These are phyloP conservation scores for Bromus sterilis DNA, from an alignment of 176 grass and related monocot species.

Conservation along the genomic window DNA sequence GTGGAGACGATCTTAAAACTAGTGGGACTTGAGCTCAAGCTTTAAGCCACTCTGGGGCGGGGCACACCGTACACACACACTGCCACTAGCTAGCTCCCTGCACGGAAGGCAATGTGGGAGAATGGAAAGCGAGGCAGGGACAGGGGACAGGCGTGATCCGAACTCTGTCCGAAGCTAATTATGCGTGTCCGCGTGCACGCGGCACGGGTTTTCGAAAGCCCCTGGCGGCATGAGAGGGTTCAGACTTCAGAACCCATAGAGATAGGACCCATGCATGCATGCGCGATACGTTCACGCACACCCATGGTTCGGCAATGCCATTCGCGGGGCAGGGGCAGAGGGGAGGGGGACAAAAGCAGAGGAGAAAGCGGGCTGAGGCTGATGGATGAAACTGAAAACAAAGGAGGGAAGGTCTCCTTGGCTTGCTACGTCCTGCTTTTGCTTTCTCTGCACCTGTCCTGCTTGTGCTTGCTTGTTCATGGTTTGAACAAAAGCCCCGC, in stretches of 20 bases:
- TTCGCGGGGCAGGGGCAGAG: background rate
- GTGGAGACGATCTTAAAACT: slow-evolving; percentile 21
- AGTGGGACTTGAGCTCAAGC: background rate
- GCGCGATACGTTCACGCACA: background rate
- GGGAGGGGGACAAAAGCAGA: background rate
- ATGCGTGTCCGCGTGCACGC: background rate
- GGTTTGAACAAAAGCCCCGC: slow-evolving; percentile 43
- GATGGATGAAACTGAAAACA: background rate
- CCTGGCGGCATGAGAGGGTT: slow-evolving; percentile 17
- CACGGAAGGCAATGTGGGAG: background rate
- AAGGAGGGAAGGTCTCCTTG: background rate
- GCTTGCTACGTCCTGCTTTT: background rate
- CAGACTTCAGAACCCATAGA: slow-evolving; percentile 17
- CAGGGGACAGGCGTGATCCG: slow-evolving; percentile 39
- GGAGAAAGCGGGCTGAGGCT: background rate
- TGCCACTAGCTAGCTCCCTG: background rate
- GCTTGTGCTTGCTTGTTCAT: background rate
- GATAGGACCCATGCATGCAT: too few species aligned
- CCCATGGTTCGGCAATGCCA: slow-evolving; percentile 7
- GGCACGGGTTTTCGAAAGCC: slow-evolving; percentile 35
- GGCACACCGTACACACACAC: background rate
- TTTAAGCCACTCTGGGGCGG: background rate
- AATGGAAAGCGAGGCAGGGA: background rate
- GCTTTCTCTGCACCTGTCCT: background rate
- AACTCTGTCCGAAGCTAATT: background rate